These are phyloP conservation scores for Aureobasidium pullulans DNA, from an alignment of 2,329 filamentous ascomycete species.

Conservation along the genomic window DNA sequence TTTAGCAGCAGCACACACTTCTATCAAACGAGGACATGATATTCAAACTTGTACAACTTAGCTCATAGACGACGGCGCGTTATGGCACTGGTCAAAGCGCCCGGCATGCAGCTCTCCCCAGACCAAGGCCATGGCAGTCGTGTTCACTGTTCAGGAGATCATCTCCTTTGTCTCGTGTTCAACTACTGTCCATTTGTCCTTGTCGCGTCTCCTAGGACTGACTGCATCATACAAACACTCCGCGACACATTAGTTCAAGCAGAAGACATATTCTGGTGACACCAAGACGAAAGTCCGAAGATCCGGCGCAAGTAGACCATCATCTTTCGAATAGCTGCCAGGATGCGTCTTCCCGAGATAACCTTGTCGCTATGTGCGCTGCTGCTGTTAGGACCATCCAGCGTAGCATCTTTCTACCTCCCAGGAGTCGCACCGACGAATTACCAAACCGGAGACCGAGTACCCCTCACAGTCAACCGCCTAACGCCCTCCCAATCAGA, in stretches of 20 bases:
- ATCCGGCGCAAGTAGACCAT: background rate
- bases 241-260: background rate
- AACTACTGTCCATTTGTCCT: background rate
- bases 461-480: conserved; percentile 87
- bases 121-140: background rate
- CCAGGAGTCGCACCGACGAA: conserved; percentile 92
- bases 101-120: conserved; percentile 7
- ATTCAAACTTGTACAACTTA: background rate
- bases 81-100: conserved; percentile 3
- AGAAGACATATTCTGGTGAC: background rate
- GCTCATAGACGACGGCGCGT: background rate
- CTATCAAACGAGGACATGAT: conserved; percentile 4
- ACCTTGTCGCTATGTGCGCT: conserved; percentile 18
- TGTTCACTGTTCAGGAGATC: background rate
- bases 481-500: conserved; percentile 77
- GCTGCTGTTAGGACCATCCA: conserved; percentile 24
- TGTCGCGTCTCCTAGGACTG: background rate
- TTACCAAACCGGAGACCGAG: conserved; percentile 70
- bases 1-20: conserved; percentile 2
- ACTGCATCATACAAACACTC: background rate
- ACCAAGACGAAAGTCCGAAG: background rate
- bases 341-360: conserved; percentile 9
- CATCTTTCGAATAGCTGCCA: background rate
- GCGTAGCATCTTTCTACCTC: conserved; percentile 70
- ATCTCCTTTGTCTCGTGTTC: conserved; percentile 1